Evolutionary conservation across 2,329 filamentous ascomycete genomes (phyloP).

Genomic region (Penicillium frequentans): DNA sequence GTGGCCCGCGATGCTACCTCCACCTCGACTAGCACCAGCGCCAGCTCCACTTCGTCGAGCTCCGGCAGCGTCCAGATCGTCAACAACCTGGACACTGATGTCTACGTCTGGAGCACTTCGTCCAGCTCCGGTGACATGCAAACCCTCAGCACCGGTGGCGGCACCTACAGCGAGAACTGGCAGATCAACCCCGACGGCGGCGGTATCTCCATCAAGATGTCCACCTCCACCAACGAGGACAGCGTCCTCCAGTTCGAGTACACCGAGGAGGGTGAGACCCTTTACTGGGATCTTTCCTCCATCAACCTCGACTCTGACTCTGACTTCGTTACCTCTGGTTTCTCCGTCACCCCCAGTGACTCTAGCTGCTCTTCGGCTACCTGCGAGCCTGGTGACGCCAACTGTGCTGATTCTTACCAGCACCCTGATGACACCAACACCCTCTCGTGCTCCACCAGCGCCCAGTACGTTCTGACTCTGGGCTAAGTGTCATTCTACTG

Average conservation of each 20-base stretch:
- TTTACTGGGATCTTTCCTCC: conserved; percentile 42
- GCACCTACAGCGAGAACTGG: conserved; percentile 31
- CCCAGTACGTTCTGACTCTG: conserved; percentile 33
- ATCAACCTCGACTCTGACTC: conserved; percentile 34
- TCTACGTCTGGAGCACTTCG: conserved; percentile 37
- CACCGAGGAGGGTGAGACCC: conserved; percentile 29
- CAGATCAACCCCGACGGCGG: conserved; percentile 32
- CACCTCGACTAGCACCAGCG: conserved; percentile 5
- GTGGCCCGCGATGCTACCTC: conserved; percentile 7
- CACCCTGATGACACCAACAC: conserved; percentile 36
- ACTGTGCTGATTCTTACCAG: conserved; percentile 38
- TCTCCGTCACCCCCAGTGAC: conserved; percentile 31
- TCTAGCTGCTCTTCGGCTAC: conserved; percentile 28
- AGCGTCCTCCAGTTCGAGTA: conserved; percentile 34
- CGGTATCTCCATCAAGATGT: conserved; percentile 38
- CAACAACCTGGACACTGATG: conserved; percentile 30
- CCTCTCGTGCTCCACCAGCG: conserved; percentile 28
- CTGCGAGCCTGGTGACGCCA: conserved; percentile 32
- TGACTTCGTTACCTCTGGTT: conserved; percentile 32
- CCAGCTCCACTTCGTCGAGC: neutral
- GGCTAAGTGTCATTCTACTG: conserved; percentile 21
- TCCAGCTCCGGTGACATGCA: conserved; percentile 24
- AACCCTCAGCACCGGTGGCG: conserved; percentile 25
- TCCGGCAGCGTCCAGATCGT: conserved; percentile 24
- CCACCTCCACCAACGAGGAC: conserved; percentile 17